Percentiles rank a stretch among this genome's conserved stretches.
Conservation (phyloP, 2,329 filamentous ascomycete genomes). For the Fusarium anthophilum region DNA sequence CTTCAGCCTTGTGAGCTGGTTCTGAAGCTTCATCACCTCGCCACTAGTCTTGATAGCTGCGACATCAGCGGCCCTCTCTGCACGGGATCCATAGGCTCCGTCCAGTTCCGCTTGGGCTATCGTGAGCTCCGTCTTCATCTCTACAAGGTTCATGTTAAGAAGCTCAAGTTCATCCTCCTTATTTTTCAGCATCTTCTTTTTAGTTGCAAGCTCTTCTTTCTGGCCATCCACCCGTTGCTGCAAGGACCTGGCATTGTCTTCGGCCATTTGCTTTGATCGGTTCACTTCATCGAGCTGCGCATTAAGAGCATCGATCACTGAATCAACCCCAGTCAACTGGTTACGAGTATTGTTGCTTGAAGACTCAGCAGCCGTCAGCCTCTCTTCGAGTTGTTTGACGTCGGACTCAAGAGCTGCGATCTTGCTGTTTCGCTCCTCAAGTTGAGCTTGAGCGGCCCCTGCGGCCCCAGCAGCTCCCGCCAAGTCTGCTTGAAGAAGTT, state of each 20-base stretch:
- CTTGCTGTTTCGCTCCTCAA: constrained; percentile 53
- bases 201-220: constrained; percentile 40
- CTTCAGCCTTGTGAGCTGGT: constrained; percentile 61
- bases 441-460: constrained; percentile 27
- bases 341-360: constrained; percentile 50
- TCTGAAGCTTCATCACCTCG: constrained; percentile 57
- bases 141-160: constrained; percentile 62
- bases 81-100: constrained; percentile 67
- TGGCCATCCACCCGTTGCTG: constrained; percentile 37
- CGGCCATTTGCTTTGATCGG: constrained; percentile 40
- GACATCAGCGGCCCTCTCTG: constrained; percentile 66
- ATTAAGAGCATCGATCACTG: constrained; percentile 40
- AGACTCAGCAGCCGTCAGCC: constrained; percentile 48
- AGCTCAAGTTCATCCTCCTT: constrained; percentile 62
- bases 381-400: constrained; percentile 39
- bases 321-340: constrained; percentile 46
- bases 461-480: constrained; percentile 31
- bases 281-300: constrained; percentile 45
- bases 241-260: constrained; percentile 42
- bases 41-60: constrained; percentile 61
- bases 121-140: constrained; percentile 70
- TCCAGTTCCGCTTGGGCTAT: constrained; percentile 70
- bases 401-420: constrained; percentile 55
- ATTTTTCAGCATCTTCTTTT: constrained; percentile 56
- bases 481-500: constrained; percentile 38